Conservation (phyloP, 2,329 filamentous ascomycete genomes). For the Scytalidium sp. region DNA sequence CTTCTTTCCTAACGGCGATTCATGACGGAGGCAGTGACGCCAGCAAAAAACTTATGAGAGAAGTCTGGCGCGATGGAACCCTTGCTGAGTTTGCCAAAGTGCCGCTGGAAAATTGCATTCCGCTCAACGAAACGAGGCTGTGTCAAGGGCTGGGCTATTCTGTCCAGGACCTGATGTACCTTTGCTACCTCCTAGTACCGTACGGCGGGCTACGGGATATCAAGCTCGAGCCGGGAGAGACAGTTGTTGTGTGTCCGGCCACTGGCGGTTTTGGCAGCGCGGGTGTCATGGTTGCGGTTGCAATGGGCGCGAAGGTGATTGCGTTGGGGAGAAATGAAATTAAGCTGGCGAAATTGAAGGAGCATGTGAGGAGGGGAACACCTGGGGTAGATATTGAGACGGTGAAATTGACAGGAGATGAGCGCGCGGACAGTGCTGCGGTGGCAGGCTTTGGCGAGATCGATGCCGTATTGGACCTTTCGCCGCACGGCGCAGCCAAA, state of each 20-base stretch:
- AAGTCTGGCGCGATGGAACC: slow-evolving; percentile 27
- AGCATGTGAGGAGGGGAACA: too few relatives aligned
- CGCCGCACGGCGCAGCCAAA: not conserved
- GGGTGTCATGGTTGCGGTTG: slow-evolving; percentile 39
- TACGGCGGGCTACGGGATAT: slow-evolving; percentile 44
- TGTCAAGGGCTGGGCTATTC: slow-evolving; percentile 5
- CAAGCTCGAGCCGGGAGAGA: slow-evolving; percentile 40
- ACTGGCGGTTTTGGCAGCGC: slow-evolving; percentile 43
- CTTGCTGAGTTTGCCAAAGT: slow-evolving; percentile 30
- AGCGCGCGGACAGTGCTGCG: not conserved
- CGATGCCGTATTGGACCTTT: slow-evolving; percentile 2
- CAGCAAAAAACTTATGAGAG: slow-evolving; percentile 25
- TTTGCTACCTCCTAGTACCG: slow-evolving; percentile 31
- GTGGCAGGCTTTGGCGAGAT: slow-evolving; percentile 1
- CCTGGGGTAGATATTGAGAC: slow-evolving; percentile 1
- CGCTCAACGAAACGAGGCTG: slow-evolving; percentile 25
- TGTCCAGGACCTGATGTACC: slow-evolving; percentile 10
- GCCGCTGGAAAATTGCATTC: slow-evolving; percentile 31
- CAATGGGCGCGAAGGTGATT: slow-evolving; percentile 47
- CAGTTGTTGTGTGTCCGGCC: slow-evolving; percentile 41
- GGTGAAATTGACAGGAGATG: slow-evolving; percentile 1
- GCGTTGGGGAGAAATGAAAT: slow-evolving; percentile 43
- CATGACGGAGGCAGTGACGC: slow-evolving; percentile 21
- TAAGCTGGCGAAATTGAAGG: slow-evolving; percentile 30
- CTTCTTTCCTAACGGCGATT: slow-evolving; percentile 24